These are phyloP conservation scores for Leccinum disarticulatum DNA, from an alignment of 768 basidiomycete species.

Conservation along the genomic window DNA sequence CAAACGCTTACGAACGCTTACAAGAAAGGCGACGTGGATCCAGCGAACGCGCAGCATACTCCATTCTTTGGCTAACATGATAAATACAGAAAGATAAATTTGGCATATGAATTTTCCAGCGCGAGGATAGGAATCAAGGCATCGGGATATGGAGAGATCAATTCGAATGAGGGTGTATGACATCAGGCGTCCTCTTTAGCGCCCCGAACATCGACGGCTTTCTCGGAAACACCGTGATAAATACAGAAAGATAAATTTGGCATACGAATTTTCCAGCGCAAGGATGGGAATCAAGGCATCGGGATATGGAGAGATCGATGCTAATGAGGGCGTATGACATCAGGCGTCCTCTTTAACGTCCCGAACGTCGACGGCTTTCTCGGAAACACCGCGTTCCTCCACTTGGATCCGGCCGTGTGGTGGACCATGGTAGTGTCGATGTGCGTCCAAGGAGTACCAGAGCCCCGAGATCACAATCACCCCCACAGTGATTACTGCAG, in stretches of 20 bases:
- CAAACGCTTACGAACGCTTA: not conserved
- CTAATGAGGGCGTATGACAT: not conserved
- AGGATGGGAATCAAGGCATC: not conserved
- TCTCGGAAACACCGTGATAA: no score
- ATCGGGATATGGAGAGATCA: not conserved
- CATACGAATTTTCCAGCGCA: not conserved
- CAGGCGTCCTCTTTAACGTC: not conserved
- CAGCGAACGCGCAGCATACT: not conserved
- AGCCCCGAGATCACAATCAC: constrained; percentile 31
- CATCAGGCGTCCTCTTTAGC: no score
- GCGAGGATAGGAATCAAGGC: not conserved
- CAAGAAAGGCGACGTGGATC: not conserved
- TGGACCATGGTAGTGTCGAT: constrained; percentile 59
- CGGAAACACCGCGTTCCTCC: not conserved
- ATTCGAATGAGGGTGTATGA: no score
- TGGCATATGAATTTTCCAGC: not conserved
- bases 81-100: not conserved
- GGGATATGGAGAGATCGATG: not conserved
- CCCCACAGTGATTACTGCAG: constrained; percentile 34
- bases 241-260: not conserved
- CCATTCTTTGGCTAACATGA: not conserved
- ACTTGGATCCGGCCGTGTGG: not conserved
- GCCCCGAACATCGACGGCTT: no score
- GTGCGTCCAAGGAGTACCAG: constrained; percentile 56
- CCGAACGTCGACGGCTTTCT: constrained; percentile 1